These are phyloP conservation scores for Penicillium italicum DNA, from an alignment of 2,329 filamentous ascomycete genomes.

Conservation along the genomic window DNA sequence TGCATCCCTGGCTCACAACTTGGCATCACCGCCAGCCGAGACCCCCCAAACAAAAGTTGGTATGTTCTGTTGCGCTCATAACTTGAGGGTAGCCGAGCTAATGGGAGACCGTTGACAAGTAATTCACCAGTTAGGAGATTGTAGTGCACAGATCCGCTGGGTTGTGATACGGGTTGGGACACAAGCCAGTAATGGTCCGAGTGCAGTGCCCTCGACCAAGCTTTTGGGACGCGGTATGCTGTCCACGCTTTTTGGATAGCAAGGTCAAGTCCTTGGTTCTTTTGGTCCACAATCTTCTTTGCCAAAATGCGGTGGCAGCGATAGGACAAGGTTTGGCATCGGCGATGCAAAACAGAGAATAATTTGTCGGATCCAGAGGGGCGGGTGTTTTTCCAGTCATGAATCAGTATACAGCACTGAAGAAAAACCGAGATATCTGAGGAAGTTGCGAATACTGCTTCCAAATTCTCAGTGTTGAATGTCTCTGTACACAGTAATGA, in stretches of 20 bases:
- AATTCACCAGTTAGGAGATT: conserved; percentile 35
- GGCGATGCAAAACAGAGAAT: conserved; percentile 20
- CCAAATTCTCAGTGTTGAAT: conserved; percentile 45
- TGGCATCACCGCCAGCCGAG: conserved; percentile 20
- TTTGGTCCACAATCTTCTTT: conserved; percentile 5
- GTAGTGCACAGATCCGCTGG: conserved; percentile 20
- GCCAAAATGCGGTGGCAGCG: conserved; percentile 5
- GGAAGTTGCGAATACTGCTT: conserved; percentile 22
- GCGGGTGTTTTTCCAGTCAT: conserved; percentile 27
- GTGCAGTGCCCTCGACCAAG: no score
- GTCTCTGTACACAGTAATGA: conserved; percentile 45
- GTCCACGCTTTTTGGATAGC: conserved; percentile 17
- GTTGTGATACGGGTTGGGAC: background rate
- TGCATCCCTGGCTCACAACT: conserved; percentile 16
- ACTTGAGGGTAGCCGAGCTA: conserved; percentile 28
- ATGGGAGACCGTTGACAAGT: conserved; percentile 30
- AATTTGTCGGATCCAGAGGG: conserved; percentile 5
- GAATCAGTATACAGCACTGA: conserved; percentile 39
- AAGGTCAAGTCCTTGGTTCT: conserved; percentile 10
- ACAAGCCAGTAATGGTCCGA: no score
- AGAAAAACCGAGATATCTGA: conserved; percentile 35
- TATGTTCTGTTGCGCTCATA: conserved; percentile 26
- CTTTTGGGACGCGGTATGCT: conserved; percentile 13
- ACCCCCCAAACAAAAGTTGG: conserved; percentile 25
- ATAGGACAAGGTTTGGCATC: conserved; percentile 24